phyloP scores from a whole-genome alignment of 1,139 yeast species.

The Kurtzmaniella natalensis region DNA sequence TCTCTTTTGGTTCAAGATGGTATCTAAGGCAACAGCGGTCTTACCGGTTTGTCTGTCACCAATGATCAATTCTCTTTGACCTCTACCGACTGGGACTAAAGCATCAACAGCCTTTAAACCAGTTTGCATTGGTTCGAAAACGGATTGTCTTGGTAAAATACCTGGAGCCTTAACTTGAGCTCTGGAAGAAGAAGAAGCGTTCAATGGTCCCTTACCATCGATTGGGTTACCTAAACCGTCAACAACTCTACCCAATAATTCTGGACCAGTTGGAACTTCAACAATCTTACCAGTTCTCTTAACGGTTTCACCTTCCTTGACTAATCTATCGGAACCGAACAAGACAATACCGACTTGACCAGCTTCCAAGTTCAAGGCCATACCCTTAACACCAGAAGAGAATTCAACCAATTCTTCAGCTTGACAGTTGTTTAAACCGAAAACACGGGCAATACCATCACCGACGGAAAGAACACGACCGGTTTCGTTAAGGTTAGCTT shows the following conservation, averaged over 20 bases:
- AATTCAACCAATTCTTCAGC: conserved; percentile 99
- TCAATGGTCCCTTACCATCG: conserved; percentile 99
- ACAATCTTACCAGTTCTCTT: conserved; percentile 99
- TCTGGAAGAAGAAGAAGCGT: conserved; percentile 79
- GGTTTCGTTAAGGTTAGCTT: conserved; percentile 97
- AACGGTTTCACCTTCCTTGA: conserved; percentile 99
- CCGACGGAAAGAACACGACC: conserved; percentile 99
- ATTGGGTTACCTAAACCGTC: conserved; percentile 99
- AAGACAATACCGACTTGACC: conserved; percentile 99
- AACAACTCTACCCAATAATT: conserved; percentile 97
- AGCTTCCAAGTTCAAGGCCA: conserved; percentile 99
- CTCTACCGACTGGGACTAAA: conserved; percentile 99
- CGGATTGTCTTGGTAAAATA: conserved; percentile 98
- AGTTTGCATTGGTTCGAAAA: conserved; percentile 98
- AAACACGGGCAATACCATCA: conserved; percentile 99
- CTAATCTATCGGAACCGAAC: conserved; percentile 98
- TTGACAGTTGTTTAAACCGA: conserved; percentile 99
- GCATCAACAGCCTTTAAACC: conserved; percentile 99
- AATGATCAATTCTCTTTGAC: conserved; percentile 99
- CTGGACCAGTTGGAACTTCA: conserved; percentile 99
- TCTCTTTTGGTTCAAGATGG: conserved; percentile 98
- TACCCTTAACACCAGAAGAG: conserved; percentile 99
- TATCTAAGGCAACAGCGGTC: conserved; percentile 98
- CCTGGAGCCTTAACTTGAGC: conserved; percentile 99
- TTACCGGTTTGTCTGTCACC: conserved; percentile 99